Evolutionary conservation across 139 green algal species (phyloP).

Genomic region (Closterium sp.): DNA sequence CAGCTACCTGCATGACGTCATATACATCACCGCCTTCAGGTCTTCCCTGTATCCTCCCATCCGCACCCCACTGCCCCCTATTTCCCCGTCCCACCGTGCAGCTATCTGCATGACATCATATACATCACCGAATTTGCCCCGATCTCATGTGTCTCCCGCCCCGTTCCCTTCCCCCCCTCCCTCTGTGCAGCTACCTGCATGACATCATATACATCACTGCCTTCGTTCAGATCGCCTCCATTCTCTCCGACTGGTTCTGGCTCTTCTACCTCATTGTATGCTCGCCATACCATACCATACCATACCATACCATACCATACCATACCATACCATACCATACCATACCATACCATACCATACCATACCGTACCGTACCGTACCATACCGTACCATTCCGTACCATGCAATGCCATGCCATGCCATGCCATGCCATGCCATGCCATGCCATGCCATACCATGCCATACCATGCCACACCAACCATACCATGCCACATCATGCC

Average conservation of each 20-base stretch:
- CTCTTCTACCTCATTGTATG: constrained; percentile 34
- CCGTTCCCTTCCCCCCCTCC: background rate
- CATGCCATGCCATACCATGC: background rate
- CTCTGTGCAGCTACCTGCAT: constrained; percentile 32
- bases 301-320: background rate
- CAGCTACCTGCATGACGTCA: constrained; percentile 48
- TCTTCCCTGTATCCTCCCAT: constrained; percentile 27
- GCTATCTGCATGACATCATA: constrained; percentile 52
- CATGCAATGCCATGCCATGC: background rate
- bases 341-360: background rate
- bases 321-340: background rate
- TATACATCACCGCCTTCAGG: constrained; percentile 50
- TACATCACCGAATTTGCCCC: too few species aligned
- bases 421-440: background rate
- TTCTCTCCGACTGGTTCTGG: constrained; percentile 52
- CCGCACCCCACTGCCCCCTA: too few species aligned
- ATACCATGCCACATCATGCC: background rate
- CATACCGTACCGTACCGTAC: background rate
- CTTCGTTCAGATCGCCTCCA: constrained; percentile 42
- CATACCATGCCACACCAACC: background rate
- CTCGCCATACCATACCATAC: background rate
- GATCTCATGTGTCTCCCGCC: too few species aligned
- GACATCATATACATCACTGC: constrained; percentile 53
- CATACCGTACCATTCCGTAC: background rate
- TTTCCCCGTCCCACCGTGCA: background rate